Evolutionary conservation across 352 stramenopile species (phyloP), one percentile per base, ranked within the genome.

Genomic region (Elongisporangium undulatum): DNA sequence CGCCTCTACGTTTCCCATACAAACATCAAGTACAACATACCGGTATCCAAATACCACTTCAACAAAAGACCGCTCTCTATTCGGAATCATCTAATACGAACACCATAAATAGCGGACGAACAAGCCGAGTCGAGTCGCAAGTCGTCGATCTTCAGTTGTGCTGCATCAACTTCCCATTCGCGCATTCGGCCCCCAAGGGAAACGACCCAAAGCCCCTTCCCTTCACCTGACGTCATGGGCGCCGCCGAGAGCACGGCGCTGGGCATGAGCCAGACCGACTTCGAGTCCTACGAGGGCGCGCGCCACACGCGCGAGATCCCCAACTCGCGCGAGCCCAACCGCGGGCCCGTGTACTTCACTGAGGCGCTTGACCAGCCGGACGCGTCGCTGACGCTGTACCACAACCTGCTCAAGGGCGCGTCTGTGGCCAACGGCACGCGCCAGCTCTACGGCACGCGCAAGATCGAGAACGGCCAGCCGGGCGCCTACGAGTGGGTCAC

Each of bases 401-500:
- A 63, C 50, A 83, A 77, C 58, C 68, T 89, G 62, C 64, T 69
- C 52, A 13, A 17, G 2, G 49, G 72, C 13, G 70, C 74, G 10
- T 64, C 67, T 22, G 60, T 70, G 53, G 59, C 82, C 19, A 75
- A 86, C 63, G 79, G 79, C 63, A 75, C 69, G 53, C 71, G 77
- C 54, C 70, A 56, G 22, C 79, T 87, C 26, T 88, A 89, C 38
- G 82, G 82, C 16, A 80, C 67, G 69, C 79, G 79, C 19, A 66
- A 69, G 51, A 58, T 61, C 20, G 52, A 54, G 3, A 87, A 67
- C 15, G 66, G 69, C 3, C 56, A 76, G 49, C 57, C 65, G 0
- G 82, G 82, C 2, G 55, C 58, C 0, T 91, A 77, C 55, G 69
- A 75, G 52, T 91, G 79, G 77, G 58, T 87, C 34, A 89, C 77